A percentile compares a stretch with the other conserved stretches of the same genome.
Evolutionary conservation across 805 yeast genomes (phyloP).

Genomic region (Kuraishia capsulata): DNA sequence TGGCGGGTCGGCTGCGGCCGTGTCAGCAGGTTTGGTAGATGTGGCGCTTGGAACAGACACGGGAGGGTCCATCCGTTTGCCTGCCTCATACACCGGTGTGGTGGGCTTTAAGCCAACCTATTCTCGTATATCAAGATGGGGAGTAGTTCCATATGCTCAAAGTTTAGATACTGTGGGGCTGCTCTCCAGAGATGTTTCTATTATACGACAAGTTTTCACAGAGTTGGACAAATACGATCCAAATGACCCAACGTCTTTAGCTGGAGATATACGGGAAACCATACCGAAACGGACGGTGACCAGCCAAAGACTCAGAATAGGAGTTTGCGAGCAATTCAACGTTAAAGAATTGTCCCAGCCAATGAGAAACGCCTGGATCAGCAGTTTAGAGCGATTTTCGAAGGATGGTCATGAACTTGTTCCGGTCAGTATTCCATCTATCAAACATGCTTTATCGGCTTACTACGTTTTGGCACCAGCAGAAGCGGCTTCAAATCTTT

Average conservation of each 20-base stretch:
- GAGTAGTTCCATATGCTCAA: conserved; percentile 89
- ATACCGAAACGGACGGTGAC: conserved; percentile 9
- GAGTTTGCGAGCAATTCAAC: conserved; percentile 63
- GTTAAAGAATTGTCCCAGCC: conserved; percentile 42
- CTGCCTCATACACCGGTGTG: conserved; percentile 80
- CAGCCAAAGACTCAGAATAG: conserved; percentile 37
- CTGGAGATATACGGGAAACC: conserved; percentile 22
- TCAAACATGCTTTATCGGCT: conserved; percentile 60
- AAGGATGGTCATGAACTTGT: conserved; percentile 45
- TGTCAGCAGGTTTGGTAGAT: conserved; percentile 60
- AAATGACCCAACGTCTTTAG: conserved; percentile 72
- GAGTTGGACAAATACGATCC: conserved; percentile 53
- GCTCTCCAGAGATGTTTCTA: conserved; percentile 39
- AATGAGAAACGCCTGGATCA: conserved; percentile 38
- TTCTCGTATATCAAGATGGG: conserved; percentile 88
- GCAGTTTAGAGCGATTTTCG: conserved; percentile 33
- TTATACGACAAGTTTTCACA: conserved; percentile 38
- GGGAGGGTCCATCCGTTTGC: conserved; percentile 92
- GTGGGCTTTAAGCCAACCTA: conserved; percentile 91
- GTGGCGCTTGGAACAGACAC: conserved; percentile 92
- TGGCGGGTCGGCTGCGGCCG: conserved; percentile 94
- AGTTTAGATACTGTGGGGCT: conserved; percentile 92
- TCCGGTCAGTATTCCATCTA: conserved; percentile 63
- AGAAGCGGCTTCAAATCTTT: conserved; percentile 87
- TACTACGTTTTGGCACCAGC: conserved; percentile 87